Percentiles rank a stretch among this genome's conserved stretches.
phyloP scores from a whole-genome alignment of 345 rosid genomes.

The Pistacia integerrima region DNA sequence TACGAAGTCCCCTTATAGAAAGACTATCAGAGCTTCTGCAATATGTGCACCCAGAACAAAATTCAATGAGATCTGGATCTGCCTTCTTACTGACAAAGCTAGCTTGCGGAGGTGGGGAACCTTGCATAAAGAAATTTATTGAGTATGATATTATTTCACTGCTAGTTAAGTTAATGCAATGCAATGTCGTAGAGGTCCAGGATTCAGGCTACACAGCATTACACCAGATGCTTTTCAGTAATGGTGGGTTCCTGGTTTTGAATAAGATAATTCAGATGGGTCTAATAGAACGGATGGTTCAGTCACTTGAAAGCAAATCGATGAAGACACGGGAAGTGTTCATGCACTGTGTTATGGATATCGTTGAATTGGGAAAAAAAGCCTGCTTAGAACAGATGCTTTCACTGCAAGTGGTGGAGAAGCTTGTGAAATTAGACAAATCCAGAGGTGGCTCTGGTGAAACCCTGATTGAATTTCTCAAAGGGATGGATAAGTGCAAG shows the following conservation, averaged over 20 bases:
- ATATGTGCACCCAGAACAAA: constrained; percentile 14
- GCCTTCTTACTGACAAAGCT: constrained; percentile 35
- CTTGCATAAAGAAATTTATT: constrained; percentile 28
- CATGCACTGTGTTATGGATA: constrained; percentile 29
- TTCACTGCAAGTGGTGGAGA: constrained; percentile 32
- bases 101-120: constrained; percentile 33
- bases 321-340: constrained; percentile 27
- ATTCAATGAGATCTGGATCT: constrained; percentile 29
- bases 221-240: constrained; percentile 32
- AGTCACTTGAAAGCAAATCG: constrained; percentile 23
- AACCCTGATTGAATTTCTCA: constrained; percentile 28
- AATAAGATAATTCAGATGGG: constrained; percentile 22
- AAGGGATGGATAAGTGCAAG: constrained; percentile 32
- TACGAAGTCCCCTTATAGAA: constrained; percentile 27
- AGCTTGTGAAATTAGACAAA: constrained; percentile 30
- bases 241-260: constrained; percentile 29
- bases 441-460: constrained; percentile 23
- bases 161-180: constrained; percentile 36
- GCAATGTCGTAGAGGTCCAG: constrained; percentile 29
- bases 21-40: constrained; percentile 32
- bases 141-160: constrained; percentile 26
- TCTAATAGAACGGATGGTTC: constrained; percentile 23
- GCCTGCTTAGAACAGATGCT: constrained; percentile 24
- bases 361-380: constrained; percentile 28
- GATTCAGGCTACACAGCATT: constrained; percentile 32